These are phyloP conservation scores for Phaffomyces opuntiae DNA, from an alignment of 805 yeast species.

Conservation along the genomic window DNA sequence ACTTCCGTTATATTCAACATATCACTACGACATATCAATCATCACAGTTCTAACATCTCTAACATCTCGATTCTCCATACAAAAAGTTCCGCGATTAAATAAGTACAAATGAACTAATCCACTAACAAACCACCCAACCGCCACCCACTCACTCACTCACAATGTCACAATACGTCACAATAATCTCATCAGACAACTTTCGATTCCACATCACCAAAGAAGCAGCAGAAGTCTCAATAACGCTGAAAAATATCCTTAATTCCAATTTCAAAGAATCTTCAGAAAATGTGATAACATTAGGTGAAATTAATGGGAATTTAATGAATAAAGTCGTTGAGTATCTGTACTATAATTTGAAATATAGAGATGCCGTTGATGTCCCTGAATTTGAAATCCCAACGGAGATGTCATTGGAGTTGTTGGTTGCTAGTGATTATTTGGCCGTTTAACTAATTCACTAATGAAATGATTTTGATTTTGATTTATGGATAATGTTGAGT, in stretches of 20 bases:
- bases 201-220: constrained; percentile 57
- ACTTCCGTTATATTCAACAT: no score
- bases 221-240: constrained; percentile 70
- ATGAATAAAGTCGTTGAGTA: constrained; percentile 82
- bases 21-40: no score
- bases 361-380: constrained; percentile 52
- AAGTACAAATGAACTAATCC: no score
- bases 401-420: constrained; percentile 82
- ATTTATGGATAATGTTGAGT: no score
- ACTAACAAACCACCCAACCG: neutral
- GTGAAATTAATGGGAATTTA: constrained; percentile 64
- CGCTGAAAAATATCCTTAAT: constrained; percentile 50
- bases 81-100: no score
- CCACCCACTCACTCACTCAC: neutral
- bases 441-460: constrained; percentile 37
- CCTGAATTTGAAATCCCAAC: constrained; percentile 92
- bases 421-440: constrained; percentile 89
- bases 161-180: constrained; percentile 42
- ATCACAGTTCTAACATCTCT: no score
- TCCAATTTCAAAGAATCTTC: constrained; percentile 54
- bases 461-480: no score
- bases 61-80: no score
- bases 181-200: constrained; percentile 69
- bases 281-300: constrained; percentile 45
- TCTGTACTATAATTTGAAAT: constrained; percentile 65